Conservation (phyloP, 495 filamentous ascomycete genomes). For the Penicillium atrosanguineum region DNA sequence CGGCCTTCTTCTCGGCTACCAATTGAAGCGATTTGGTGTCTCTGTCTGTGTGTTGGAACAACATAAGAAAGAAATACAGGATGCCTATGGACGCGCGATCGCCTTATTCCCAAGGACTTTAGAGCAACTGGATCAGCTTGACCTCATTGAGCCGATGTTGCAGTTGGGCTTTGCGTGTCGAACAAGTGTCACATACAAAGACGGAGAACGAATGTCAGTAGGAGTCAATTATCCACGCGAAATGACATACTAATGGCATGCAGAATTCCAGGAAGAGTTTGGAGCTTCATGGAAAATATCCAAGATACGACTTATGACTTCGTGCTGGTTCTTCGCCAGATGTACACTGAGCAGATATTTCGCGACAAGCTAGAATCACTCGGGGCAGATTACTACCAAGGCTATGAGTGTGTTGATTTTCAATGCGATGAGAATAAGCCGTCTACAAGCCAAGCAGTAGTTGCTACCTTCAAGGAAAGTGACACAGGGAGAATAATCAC, state of each 20-base stretch:
- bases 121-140: slow-evolving; percentile 49
- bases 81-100: slow-evolving; percentile 43
- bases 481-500: too few relatives aligned
- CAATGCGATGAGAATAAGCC: neutral
- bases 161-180: slow-evolving; percentile 48
- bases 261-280: slow-evolving; percentile 13
- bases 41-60: slow-evolving; percentile 30
- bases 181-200: slow-evolving; percentile 42
- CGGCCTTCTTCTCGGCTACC: slow-evolving; percentile 60
- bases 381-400: neutral
- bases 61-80: slow-evolving; percentile 36
- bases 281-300: neutral
- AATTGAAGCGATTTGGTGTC: slow-evolving; percentile 30
- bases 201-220: slow-evolving; percentile 31
- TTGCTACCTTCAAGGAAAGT: slow-evolving; percentile 12
- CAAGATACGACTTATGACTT: too few relatives aligned
- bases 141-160: slow-evolving; percentile 40
- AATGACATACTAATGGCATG: neutral
- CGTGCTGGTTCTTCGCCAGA: too few relatives aligned
- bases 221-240: too few relatives aligned
- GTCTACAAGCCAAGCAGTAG: neutral
- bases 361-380: too few relatives aligned
- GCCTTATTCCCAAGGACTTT: slow-evolving; percentile 42
- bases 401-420: neutral
- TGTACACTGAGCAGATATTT: too few relatives aligned